Percentiles rank a stretch among this genome's conserved stretches.
These are phyloP conservation scores for Chlamydomonas schloesseri DNA, from an alignment of 139 green algal species.

Conservation along the genomic window DNA sequence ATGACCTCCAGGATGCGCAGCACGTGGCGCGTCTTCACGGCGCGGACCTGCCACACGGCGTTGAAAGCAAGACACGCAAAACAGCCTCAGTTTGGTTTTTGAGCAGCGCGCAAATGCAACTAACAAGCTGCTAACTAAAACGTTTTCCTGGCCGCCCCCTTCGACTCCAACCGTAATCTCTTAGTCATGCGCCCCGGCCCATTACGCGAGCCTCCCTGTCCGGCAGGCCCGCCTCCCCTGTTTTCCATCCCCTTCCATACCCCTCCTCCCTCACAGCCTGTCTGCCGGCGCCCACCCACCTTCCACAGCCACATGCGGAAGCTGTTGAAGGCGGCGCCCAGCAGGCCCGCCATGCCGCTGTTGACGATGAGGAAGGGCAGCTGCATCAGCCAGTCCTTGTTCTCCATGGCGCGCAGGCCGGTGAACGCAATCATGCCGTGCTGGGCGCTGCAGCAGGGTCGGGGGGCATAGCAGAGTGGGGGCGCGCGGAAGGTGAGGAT, in stretches of 20 bases:
- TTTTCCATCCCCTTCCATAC: neutral
- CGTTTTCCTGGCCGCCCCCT: no score
- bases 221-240: neutral
- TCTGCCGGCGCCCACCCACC: slow-evolving; percentile 53
- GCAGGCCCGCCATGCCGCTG: slow-evolving; percentile 70
- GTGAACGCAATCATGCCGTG: slow-evolving; percentile 75
- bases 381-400: slow-evolving; percentile 84
- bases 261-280: neutral
- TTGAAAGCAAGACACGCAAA: no score
- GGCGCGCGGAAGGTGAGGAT: no score
- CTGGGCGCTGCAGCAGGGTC: neutral
- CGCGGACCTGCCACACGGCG: slow-evolving; percentile 50
- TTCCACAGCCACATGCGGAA: slow-evolving; percentile 74
- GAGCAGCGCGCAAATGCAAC: no score
- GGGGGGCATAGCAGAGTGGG: no score
- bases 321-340: slow-evolving; percentile 86
- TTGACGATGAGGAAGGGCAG: slow-evolving; percentile 81
- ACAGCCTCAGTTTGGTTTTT: no score
- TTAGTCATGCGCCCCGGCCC: no score
- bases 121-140: no score
- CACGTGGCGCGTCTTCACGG: slow-evolving; percentile 63
- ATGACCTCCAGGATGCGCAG: slow-evolving; percentile 66
- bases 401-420: slow-evolving; percentile 66
- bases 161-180: no score
- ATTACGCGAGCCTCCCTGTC: no score